These are phyloP conservation scores for Alternaria dauci DNA, from an alignment of 2,329 filamentous ascomycete species.

Conservation along the genomic window DNA sequence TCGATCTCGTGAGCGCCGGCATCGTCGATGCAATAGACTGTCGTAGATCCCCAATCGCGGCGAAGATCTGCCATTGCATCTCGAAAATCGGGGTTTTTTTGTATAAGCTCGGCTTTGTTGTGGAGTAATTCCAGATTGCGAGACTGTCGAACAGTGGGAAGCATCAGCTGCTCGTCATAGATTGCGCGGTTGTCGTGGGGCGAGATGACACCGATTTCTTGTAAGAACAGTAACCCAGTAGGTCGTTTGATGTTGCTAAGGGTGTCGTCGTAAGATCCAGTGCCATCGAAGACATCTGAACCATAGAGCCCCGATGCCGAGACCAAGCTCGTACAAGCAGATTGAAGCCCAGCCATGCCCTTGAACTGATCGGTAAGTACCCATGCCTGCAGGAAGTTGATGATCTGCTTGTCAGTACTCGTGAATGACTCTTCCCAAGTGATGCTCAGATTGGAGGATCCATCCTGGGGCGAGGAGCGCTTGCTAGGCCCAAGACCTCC, in stretches of 20 bases:
- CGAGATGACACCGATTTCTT: constrained; percentile 75
- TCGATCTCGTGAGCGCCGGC: constrained; percentile 75
- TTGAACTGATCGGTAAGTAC: constrained; percentile 40
- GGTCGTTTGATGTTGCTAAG: constrained; percentile 15
- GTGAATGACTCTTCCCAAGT: constrained; percentile 55
- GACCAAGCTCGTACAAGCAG: constrained; percentile 71
- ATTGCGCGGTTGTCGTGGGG: constrained; percentile 75
- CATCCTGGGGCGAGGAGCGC: constrained; percentile 28
- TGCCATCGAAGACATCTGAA: constrained; percentile 41
- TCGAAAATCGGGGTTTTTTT: constrained; percentile 47
- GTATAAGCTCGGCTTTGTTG: constrained; percentile 36
- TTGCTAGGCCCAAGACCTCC: constrained; percentile 53
- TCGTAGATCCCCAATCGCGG: constrained; percentile 66
- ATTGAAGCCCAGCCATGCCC: constrained; percentile 61
- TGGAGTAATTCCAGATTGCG: constrained; percentile 56
- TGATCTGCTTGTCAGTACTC: constrained; percentile 62
- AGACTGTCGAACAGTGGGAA: constrained; percentile 59
- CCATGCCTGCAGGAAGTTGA: constrained; percentile 75
- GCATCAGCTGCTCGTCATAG: constrained; percentile 64
- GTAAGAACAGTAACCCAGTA: constrained; percentile 71
- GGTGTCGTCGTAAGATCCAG: constrained; percentile 22
- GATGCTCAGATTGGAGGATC: constrained; percentile 25
- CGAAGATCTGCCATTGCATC: constrained; percentile 67
- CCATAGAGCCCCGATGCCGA: constrained; percentile 68
- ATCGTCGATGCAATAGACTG: constrained; percentile 77